Base-by-base conservation (phyloP, 208 protist genomes). In the Trypanosoma melophagium region DNA sequence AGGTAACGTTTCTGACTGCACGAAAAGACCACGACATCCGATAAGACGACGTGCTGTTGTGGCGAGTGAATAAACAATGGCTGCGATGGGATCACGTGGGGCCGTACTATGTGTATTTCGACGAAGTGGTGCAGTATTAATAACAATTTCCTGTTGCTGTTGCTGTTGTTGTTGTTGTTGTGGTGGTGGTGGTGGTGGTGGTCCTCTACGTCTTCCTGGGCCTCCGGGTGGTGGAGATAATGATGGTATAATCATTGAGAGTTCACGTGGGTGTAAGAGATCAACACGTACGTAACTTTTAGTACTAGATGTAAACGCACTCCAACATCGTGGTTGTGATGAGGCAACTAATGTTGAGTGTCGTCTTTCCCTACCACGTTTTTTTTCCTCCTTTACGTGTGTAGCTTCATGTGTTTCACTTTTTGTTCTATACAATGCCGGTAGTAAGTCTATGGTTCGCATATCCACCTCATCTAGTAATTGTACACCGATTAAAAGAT, bases 21-120 rank as follows among this genome's bases (percentile, higher is more conserved):
- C 0, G 51, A 74, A 74, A 24, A 67, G 24, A 21, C 69, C 69
- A 7, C 69, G 49, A 22, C 69, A 74, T 14, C 73, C 66, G 22
- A 87, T 64, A 25, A 87, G 55, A n/a, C 81, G 76, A 16, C 79
- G 69, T 3, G 81, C 85, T 3, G 77, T 77, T 13, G 79, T 76
- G 16, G 72, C 60, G 22, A 87, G 51, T 16, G 64, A 71, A 24
- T 84, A 76, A 42, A 77, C 60, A 40, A 84, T 79, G 3, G 74
- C 70, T 28, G 74, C 81, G 3, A 87, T 56, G 2, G 81, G 66
- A 64, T 90, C 85, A 14, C 81, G 76, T 2, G 69, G 58, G 0
- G 79, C 16, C 5, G 74, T 80, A 28, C 19, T 19, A 40, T 72
- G 44, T n/a, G 66, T 66, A 28, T 59, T 60, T 60, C 49, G 57